Evolutionary conservation across 2,329 filamentous ascomycete species (phyloP).

Genomic region (Calonectria henricotiae): DNA sequence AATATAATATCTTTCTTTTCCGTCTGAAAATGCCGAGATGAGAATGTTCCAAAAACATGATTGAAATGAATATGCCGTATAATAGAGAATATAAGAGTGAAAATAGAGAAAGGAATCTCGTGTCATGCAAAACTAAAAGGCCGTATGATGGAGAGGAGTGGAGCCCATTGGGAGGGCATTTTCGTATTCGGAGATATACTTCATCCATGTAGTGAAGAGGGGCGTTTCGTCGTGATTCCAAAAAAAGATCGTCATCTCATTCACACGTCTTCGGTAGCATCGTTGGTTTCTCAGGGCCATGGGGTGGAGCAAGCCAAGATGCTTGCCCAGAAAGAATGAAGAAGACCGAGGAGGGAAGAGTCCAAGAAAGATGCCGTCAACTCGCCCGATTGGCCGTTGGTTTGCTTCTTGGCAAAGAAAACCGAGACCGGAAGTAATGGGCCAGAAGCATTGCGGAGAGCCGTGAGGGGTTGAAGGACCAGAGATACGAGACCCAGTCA

Average conservation of each 20-base stretch:
- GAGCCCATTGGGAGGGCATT: constrained; percentile 9
- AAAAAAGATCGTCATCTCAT: constrained; percentile 51
- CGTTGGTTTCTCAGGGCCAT: constrained; percentile 44
- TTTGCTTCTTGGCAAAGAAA: constrained; percentile 55
- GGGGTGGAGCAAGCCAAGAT: constrained; percentile 34
- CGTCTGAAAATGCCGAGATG: constrained; percentile 32
- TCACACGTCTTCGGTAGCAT: constrained; percentile 56
- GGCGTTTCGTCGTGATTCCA: constrained; percentile 43
- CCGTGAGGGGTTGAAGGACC: constrained; percentile 65
- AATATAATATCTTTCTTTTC: constrained; percentile 32
- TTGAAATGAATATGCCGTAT: constrained; percentile 19
- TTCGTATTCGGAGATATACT: constrained; percentile 23
- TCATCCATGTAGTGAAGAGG: constrained; percentile 33
- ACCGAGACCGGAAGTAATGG: constrained; percentile 62
- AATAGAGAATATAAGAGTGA: constrained; percentile 17
- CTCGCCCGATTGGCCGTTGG: constrained; percentile 38
- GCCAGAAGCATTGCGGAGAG: constrained; percentile 67
- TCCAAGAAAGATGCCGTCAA: constrained; percentile 14
- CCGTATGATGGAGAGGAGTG: constrained; percentile 36
- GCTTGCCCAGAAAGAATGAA: constrained; percentile 31
- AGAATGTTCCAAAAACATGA: constrained; percentile 34
- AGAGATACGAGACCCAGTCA: constrained; percentile 67
- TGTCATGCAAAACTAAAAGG: constrained; percentile 39
- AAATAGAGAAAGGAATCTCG: constrained; percentile 35
- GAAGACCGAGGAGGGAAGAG: constrained; percentile 30